These are phyloP conservation scores for Astrothelium subdiscretum DNA, from an alignment of 495 filamentous ascomycete genomes.

Conservation along the genomic window DNA sequence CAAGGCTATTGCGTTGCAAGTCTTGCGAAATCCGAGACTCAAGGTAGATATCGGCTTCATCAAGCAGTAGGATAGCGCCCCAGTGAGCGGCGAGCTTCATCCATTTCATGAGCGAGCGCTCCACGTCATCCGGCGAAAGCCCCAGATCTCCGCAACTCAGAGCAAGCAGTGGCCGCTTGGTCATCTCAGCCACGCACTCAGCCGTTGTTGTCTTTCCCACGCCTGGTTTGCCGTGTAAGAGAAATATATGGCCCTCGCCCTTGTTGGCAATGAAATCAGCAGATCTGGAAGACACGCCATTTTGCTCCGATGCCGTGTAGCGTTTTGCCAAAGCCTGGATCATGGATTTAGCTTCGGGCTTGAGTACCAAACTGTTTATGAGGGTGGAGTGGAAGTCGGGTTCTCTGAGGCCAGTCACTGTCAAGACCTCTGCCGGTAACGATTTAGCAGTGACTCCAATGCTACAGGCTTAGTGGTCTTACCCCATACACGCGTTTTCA, in stretches of 20 bases:
- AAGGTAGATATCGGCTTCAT: slow-evolving; percentile 14
- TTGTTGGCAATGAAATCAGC: neutral
- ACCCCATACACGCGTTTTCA: neutral
- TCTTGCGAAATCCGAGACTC: slow-evolving; percentile 10
- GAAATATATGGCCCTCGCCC: slow-evolving; percentile 6
- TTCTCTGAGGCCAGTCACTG: neutral
- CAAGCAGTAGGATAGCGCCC: slow-evolving; percentile 11
- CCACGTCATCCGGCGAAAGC: neutral
- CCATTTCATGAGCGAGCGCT: neutral
- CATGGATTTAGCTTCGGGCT: neutral
- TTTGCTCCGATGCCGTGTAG: neutral
- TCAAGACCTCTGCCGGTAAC: neutral
- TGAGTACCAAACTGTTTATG: neutral
- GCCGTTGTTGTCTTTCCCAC: slow-evolving; percentile 5
- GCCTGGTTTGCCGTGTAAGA: slow-evolving; percentile 6
- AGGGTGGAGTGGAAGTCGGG: neutral
- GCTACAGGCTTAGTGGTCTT: neutral
- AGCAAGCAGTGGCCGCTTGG: neutral
- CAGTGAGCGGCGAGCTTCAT: slow-evolving; percentile 1
- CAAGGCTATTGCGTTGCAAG: slow-evolving; percentile 11
- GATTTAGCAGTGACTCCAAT: neutral
- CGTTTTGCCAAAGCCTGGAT: neutral
- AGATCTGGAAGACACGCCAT: neutral
- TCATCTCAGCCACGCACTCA: slow-evolving; percentile 4
- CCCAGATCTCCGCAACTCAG: slow-evolving; percentile 1